phyloP scores from a whole-genome alignment of 2,329 filamentous ascomycete genomes.

The Akanthomyces dipterigenus region DNA sequence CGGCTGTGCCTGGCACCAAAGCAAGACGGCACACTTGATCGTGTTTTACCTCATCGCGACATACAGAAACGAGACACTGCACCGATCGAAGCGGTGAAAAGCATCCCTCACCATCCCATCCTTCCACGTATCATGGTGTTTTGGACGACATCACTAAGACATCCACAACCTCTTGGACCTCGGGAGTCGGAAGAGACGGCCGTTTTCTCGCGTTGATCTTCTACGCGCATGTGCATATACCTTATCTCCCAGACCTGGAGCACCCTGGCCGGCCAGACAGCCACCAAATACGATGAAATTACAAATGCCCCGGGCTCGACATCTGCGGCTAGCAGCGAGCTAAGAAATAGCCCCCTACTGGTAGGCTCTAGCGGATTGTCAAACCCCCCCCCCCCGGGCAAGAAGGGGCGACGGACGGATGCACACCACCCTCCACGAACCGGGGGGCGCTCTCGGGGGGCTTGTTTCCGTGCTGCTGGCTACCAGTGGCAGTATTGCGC shows the following conservation, averaged over 20 bases:
- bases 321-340: not conserved
- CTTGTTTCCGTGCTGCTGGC: constrained; percentile 3
- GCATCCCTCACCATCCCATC: not conserved
- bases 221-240: not conserved
- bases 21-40: constrained; percentile 5
- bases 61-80: constrained; percentile 11
- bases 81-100: constrained; percentile 10
- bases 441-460: not conserved
- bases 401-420: not conserved
- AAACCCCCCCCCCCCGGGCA: not conserved
- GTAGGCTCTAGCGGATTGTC: not conserved
- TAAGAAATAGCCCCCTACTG: not conserved
- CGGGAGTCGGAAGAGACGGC: not conserved
- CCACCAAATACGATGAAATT: constrained; percentile 1
- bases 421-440: not conserved
- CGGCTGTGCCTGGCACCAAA: constrained; percentile 6
- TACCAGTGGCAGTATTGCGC: not conserved
- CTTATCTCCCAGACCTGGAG: not conserved
- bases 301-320: not conserved
- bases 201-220: not conserved
- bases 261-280: not conserved
- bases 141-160: not conserved
- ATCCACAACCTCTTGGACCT: not conserved
- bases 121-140: not conserved
- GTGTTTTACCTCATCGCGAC: constrained; percentile 12